A percentile compares a stretch with the other conserved stretches of the same genome.
Evolutionary conservation across 345 rosid species (phyloP).

Genomic region (Citropsis articulata): DNA sequence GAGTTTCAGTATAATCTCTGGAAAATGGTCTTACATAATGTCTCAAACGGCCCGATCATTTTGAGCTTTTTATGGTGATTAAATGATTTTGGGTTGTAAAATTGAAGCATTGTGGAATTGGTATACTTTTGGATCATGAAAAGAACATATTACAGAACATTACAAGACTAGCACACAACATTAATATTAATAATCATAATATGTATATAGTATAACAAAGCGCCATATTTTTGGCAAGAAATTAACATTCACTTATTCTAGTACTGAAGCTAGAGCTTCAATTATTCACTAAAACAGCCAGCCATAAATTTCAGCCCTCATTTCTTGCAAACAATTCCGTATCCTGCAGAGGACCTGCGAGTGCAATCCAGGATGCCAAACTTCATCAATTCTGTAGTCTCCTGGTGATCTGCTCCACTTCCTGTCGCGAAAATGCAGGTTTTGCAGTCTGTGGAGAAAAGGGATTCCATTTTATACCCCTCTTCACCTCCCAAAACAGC

Average conservation of each 20-base stretch:
- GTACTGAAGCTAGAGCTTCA: constrained; percentile 3
- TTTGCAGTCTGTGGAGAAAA: constrained; percentile 11
- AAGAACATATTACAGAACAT: neutral
- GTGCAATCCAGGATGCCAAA: constrained; percentile 25
- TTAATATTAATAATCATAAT: too few relatives aligned
- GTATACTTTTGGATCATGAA: too few relatives aligned
- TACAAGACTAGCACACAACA: neutral
- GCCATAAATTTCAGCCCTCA: neutral
- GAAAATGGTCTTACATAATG: neutral
- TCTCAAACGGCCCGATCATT: neutral
- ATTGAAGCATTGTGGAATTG: neutral
- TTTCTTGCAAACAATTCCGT: constrained; percentile 31
- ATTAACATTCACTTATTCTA: neutral
- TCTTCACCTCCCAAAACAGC: constrained; percentile 25
- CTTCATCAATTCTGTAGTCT: neutral
- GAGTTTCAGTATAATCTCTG: neutral
- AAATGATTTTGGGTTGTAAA: neutral
- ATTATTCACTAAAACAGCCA: neutral
- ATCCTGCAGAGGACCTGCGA: constrained; percentile 21
- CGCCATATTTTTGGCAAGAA: neutral
- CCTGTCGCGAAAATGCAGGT: constrained; percentile 6
- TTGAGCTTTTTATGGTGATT: neutral
- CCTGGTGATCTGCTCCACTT: neutral
- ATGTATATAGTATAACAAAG: neutral
- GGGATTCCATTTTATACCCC: neutral